Conservation (phyloP, 2,329 filamentous ascomycete species). For the Alternaria tenuissima region DNA sequence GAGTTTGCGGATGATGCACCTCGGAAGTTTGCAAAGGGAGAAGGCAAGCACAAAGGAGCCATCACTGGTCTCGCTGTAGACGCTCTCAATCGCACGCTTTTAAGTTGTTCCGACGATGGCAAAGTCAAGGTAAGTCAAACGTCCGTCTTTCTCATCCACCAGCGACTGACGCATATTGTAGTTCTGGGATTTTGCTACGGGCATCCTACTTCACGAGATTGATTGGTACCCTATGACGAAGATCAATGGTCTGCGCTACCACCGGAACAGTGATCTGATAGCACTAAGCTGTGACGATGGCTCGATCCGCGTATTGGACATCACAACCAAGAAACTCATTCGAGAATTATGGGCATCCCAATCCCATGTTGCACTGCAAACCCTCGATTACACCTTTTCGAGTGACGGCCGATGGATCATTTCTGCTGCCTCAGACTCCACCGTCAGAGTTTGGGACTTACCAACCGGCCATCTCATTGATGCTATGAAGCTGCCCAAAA, state of each 20-base stretch:
- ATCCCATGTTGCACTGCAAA: constrained; percentile 51
- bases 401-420: constrained; percentile 94
- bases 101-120: constrained; percentile 89
- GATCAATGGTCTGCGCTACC: constrained; percentile 80
- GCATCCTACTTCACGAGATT: constrained; percentile 79
- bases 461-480: constrained; percentile 96
- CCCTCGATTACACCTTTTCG: constrained; percentile 71
- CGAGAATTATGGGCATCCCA: constrained; percentile 83
- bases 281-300: constrained; percentile 90
- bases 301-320: constrained; percentile 86
- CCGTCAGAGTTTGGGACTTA: constrained; percentile 91
- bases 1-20: constrained; percentile 24
- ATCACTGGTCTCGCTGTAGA: constrained; percentile 90
- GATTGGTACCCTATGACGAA: constrained; percentile 82
- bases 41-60: constrained; percentile 79
- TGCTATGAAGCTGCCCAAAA: constrained; percentile 79
- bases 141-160: not conserved
- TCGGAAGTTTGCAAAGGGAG: constrained; percentile 56
- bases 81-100: constrained; percentile 82
- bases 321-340: constrained; percentile 88
- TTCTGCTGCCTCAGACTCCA: constrained; percentile 80
- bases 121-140: constrained; percentile 73
- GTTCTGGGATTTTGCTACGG: constrained; percentile 96
- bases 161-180: constrained; percentile 36
- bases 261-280: constrained; percentile 82